Evolutionary conservation across 176 grass and related monocot species (phyloP).

Genomic region (Carex kokanica): DNA sequence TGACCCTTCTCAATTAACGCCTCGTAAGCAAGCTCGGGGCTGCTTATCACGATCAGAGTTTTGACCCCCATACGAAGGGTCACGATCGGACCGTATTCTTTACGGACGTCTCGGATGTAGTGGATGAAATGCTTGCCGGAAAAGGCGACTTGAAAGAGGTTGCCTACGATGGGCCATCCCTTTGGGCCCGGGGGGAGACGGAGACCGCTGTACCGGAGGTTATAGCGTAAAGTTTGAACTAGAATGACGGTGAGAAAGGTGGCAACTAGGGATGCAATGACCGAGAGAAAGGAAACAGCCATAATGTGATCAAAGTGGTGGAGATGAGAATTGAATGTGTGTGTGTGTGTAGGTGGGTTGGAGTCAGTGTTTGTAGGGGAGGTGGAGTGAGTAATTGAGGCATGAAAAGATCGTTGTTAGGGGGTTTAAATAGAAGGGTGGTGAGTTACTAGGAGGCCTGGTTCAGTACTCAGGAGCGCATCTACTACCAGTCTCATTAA

Average conservation of each 20-base stretch:
- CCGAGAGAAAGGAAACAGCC: constrained; percentile 12
- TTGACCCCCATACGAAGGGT: constrained; percentile 85
- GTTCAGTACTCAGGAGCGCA: not conserved
- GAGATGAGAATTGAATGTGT: constrained; percentile 18
- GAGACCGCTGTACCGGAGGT: constrained; percentile 39
- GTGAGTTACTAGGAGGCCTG: not conserved
- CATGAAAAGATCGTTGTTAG: not conserved
- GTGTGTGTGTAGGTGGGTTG: not conserved
- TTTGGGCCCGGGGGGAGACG: constrained; percentile 58
- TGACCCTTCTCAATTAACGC: constrained; percentile 62
- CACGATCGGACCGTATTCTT: constrained; percentile 67
- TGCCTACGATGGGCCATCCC: constrained; percentile 70
- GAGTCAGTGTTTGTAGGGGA: not conserved
- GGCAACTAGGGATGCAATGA: constrained; percentile 1
- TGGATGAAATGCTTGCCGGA: constrained; percentile 87
- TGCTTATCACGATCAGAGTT: constrained; percentile 76
- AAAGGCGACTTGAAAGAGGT: constrained; percentile 81
- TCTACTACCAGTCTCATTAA: constrained; percentile 20
- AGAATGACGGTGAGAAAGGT: constrained; percentile 15
- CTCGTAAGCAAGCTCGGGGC: constrained; percentile 69
- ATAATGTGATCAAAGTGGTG: not conserved
- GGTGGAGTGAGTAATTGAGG: constrained; percentile 15
- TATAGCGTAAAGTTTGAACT: constrained; percentile 17
- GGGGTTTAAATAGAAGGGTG: constrained; percentile 14
- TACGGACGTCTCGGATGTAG: constrained; percentile 52